phyloP scores from a whole-genome alignment of 2,329 filamentous ascomycete species.

The Fusarium chuoi region DNA sequence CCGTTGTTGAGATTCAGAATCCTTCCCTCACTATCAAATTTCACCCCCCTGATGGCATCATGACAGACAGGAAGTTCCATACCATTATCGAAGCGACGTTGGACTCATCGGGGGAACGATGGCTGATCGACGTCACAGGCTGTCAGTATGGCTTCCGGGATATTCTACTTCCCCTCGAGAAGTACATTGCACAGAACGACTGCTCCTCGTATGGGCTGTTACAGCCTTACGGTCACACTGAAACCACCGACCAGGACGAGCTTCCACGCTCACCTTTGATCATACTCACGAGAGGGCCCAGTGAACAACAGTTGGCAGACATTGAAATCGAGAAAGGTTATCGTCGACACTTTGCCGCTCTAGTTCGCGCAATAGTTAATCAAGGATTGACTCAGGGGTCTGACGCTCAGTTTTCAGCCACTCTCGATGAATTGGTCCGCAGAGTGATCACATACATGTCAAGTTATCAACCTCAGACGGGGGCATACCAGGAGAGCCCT shows the following conservation, averaged over 20 bases:
- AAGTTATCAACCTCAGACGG: background rate
- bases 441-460: constrained; percentile 8
- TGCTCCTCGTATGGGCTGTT: background rate
- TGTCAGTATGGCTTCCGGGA: constrained; percentile 31
- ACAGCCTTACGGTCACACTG: background rate
- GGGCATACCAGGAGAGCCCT: background rate
- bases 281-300: background rate
- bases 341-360: constrained; percentile 19
- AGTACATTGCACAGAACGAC: constrained; percentile 9
- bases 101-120: constrained; percentile 1
- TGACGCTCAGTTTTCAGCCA: constrained; percentile 6
- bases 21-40: constrained; percentile 4
- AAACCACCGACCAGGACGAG: constrained; percentile 22
- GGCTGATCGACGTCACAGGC: constrained; percentile 24
- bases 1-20: background rate
- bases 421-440: constrained; percentile 1
- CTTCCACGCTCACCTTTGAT: background rate
- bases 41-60: background rate
- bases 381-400: constrained; percentile 16
- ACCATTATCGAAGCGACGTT: constrained; percentile 1
- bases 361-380: background rate
- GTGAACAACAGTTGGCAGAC: background rate
- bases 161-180: constrained; percentile 14
- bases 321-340: constrained; percentile 2
- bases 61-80: background rate